Conservation (phyloP, 1,284 basidiomycete species). For the Ustilago vetiveriae region DNA sequence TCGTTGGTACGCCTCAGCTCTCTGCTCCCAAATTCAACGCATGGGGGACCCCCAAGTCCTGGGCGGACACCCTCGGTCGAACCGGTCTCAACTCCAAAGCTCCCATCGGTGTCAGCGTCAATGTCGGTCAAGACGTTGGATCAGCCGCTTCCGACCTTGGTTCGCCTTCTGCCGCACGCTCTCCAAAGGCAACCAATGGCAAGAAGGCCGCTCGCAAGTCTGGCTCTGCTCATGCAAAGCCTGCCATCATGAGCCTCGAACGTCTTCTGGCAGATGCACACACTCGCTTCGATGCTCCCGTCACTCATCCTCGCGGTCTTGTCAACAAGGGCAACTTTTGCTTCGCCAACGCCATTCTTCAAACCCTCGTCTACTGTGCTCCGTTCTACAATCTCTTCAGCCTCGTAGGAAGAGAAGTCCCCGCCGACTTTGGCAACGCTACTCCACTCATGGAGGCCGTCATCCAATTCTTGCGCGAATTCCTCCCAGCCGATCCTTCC, state of each 20-base stretch:
- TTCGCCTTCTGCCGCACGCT: conserved; percentile 26
- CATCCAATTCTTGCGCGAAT: conserved; percentile 83
- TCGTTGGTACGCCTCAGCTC: conserved; percentile 19
- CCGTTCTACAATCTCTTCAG: conserved; percentile 84
- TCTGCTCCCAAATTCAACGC: conserved; percentile 25
- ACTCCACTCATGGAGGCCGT: conserved; percentile 85
- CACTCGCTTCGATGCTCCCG: conserved; percentile 63
- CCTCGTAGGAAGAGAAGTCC: conserved; percentile 74
- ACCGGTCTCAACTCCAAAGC: conserved; percentile 21
- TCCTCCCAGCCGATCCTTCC: conserved; percentile 67
- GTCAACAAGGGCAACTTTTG: conserved; percentile 98
- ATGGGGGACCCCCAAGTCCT: conserved; percentile 42
- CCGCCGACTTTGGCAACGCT: conserved; percentile 70
- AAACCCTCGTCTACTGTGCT: conserved; percentile 86
- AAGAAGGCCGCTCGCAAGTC: conserved; percentile 31
- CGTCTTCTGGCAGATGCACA: conserved; percentile 47
- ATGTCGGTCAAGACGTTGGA: conserved; percentile 17
- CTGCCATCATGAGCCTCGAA: conserved; percentile 38
- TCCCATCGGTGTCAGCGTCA: conserved; percentile 45
- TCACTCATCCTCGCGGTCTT: conserved; percentile 79
- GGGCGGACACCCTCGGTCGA: conserved; percentile 38
- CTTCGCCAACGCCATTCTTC: conserved; percentile 92
- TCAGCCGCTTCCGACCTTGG: conserved; percentile 17
- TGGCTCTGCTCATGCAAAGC: conserved; percentile 8
- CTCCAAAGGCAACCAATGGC: conserved; percentile 25